A percentile compares a stretch with the other conserved stretches of the same genome.
These are phyloP conservation scores for Helicocarpus griseus DNA, from an alignment of 2,329 filamentous ascomycete species.

Conservation along the genomic window DNA sequence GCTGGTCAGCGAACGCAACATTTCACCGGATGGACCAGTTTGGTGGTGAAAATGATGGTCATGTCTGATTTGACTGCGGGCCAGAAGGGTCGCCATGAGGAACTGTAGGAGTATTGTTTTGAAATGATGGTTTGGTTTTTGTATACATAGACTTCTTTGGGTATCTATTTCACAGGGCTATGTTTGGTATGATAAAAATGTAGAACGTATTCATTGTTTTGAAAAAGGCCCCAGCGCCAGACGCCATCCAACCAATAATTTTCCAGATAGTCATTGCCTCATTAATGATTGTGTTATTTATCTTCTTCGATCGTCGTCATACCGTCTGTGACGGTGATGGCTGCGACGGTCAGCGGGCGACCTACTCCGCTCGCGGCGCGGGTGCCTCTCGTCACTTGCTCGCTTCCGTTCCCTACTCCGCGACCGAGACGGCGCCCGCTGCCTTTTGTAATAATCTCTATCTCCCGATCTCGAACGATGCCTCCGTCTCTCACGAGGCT, in stretches of 20 bases:
- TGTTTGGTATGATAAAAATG: neutral
- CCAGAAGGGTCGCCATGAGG: conserved; percentile 34
- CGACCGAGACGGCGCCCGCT: conserved; percentile 20
- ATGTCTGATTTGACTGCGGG: conserved; percentile 60
- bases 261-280: conserved; percentile 1
- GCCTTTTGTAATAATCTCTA: conserved; percentile 17
- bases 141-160: conserved; percentile 8
- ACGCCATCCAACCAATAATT: neutral
- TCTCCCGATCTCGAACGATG: conserved; percentile 15
- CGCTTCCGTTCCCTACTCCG: conserved; percentile 20
- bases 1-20: conserved; percentile 92
- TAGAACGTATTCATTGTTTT: neutral
- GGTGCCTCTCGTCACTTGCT: conserved; percentile 16
- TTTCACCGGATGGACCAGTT: conserved; percentile 97
- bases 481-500: conserved; percentile 5
- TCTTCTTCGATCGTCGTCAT: conserved; percentile 15
- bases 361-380: conserved; percentile 17
- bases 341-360: conserved; percentile 17
- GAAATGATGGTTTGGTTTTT: neutral
- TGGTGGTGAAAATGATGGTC: conserved; percentile 94
- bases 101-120: conserved; percentile 31
- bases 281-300: conserved; percentile 3
- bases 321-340: conserved; percentile 19
- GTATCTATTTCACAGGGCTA: neutral
- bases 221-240: neutral